Evolutionary conservation across 352 stramenopile species (phyloP).

Genomic region (Pythium pyrilobum): DNA sequence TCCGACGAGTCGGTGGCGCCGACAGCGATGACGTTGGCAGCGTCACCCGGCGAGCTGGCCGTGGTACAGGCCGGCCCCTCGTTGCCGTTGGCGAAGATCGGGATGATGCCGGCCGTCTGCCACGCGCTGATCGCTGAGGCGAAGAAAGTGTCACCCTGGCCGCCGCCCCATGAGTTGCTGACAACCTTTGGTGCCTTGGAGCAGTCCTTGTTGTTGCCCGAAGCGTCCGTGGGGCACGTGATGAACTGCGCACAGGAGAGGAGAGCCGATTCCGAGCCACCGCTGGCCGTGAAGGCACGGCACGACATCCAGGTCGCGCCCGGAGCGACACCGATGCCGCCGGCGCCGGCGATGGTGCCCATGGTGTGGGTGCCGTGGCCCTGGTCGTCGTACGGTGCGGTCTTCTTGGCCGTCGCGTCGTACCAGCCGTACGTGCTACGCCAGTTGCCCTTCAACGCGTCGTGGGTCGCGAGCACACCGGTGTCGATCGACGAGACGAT

Average conservation of each 20-base stretch:
- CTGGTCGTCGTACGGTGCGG: conserved; percentile 13
- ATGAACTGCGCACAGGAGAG: conserved; percentile 24
- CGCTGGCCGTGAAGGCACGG: not conserved
- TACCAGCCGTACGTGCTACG: conserved; percentile 9
- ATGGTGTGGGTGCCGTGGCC: conserved; percentile 21
- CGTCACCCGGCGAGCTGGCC: conserved; percentile 12
- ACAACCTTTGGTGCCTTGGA: conserved; percentile 17
- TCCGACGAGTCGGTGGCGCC: conserved; percentile 13
- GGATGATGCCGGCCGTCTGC: conserved; percentile 21
- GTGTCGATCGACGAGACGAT: conserved; percentile 20
- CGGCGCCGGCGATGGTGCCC: conserved; percentile 5
- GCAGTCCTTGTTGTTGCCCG: conserved; percentile 8
- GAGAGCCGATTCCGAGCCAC: conserved; percentile 18
- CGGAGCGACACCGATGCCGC: conserved; percentile 7
- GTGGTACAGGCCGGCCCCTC: conserved; percentile 7
- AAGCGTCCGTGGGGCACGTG: conserved; percentile 19
- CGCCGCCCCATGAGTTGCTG: conserved; percentile 26
- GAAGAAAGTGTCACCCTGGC: conserved; percentile 8
- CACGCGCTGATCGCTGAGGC: conserved; percentile 10
- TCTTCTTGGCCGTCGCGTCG: conserved; percentile 14
- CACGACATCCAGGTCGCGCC: conserved; percentile 8
- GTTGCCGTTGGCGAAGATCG: conserved; percentile 23
- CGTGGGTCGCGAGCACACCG: conserved; percentile 18
- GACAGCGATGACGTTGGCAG: conserved; percentile 20
- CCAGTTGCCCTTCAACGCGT: conserved; percentile 1